Percentiles rank a stretch among this genome's conserved stretches.
These are phyloP conservation scores for Neostapfia colusana DNA, from an alignment of 176 grass and related monocot species.

Conservation along the genomic window DNA sequence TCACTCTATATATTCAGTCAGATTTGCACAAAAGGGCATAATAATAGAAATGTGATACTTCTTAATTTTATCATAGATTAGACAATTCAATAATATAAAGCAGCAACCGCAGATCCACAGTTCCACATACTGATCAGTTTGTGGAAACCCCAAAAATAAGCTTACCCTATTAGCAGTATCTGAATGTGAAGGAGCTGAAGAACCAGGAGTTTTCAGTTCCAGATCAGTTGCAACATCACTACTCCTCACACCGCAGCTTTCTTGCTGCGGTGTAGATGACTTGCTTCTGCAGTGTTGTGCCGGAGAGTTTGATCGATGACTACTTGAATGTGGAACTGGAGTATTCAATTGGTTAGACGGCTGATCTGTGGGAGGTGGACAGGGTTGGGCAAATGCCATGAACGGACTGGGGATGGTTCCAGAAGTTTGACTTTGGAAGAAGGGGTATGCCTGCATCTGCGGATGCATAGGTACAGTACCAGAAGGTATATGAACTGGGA, in stretches of 20 bases:
- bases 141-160: conserved; percentile 8
- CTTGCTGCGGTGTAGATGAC: conserved; percentile 40
- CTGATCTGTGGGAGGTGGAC: conserved; percentile 50
- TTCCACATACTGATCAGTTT: neutral
- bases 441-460: conserved; percentile 55
- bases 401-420: conserved; percentile 43
- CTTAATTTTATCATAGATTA: neutral
- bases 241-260: conserved; percentile 50
- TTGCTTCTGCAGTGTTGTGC: conserved; percentile 58
- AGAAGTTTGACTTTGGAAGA: conserved; percentile 49
- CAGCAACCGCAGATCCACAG: neutral
- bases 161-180: conserved; percentile 54
- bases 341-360: conserved; percentile 46
- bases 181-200: conserved; percentile 45
- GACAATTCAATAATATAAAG: conserved; percentile 17
- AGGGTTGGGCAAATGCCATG: conserved; percentile 51
- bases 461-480: conserved; percentile 68
- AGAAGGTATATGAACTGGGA: conserved; percentile 62
- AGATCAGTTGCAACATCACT: conserved; percentile 84
- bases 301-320: conserved; percentile 40
- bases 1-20: conserved; percentile 22
- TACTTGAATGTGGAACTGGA: conserved; percentile 42
- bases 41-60: conserved; percentile 3
- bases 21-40: neutral
- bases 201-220: conserved; percentile 85